Evolutionary conservation across 257 asterid species (phyloP).

Genomic region (Echium plantagineum): DNA sequence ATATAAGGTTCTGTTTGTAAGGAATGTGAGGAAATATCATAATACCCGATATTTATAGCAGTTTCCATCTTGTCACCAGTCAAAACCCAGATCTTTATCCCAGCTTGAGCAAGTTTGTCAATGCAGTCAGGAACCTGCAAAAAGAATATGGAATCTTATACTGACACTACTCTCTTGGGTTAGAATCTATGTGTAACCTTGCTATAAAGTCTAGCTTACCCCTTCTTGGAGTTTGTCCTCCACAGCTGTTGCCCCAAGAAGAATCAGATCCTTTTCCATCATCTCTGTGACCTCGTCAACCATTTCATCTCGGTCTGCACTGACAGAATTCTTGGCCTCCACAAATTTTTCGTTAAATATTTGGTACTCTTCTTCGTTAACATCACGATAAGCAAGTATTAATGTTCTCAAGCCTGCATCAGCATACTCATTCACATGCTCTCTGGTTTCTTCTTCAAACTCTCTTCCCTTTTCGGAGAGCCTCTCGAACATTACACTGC

Average conservation of each 20-base stretch:
- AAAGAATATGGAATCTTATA: not conserved
- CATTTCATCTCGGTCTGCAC: slow-evolving; percentile 61
- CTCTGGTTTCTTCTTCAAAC: slow-evolving; percentile 55
- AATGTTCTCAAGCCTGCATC: slow-evolving; percentile 91
- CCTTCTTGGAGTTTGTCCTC: slow-evolving; percentile 98
- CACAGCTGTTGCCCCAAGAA: slow-evolving; percentile 97
- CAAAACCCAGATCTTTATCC: slow-evolving; percentile 66
- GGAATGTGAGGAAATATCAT: slow-evolving; percentile 4
- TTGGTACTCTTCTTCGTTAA: slow-evolving; percentile 51
- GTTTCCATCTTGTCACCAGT: slow-evolving; percentile 84
- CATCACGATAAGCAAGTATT: slow-evolving; percentile 74
- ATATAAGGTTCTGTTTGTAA: not conserved
- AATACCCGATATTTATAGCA: slow-evolving; percentile 78
- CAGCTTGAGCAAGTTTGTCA: slow-evolving; percentile 78
- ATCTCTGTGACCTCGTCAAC: slow-evolving; percentile 62
- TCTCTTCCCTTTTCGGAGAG: slow-evolving; percentile 44
- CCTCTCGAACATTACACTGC: slow-evolving; percentile 83
- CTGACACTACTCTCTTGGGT: not conserved
- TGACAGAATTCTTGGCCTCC: slow-evolving; percentile 69
- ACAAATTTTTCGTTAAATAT: slow-evolving; percentile 36
- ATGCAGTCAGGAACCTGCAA: slow-evolving; percentile 74
- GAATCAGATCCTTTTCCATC: slow-evolving; percentile 73
- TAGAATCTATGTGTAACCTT: slow-evolving; percentile 1
- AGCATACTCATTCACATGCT: slow-evolving; percentile 71
- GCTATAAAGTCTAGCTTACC: slow-evolving; percentile 34